Evolutionary conservation across 495 filamentous ascomycete species (phyloP).

Genomic region (Penicilliopsis zonata): DNA sequence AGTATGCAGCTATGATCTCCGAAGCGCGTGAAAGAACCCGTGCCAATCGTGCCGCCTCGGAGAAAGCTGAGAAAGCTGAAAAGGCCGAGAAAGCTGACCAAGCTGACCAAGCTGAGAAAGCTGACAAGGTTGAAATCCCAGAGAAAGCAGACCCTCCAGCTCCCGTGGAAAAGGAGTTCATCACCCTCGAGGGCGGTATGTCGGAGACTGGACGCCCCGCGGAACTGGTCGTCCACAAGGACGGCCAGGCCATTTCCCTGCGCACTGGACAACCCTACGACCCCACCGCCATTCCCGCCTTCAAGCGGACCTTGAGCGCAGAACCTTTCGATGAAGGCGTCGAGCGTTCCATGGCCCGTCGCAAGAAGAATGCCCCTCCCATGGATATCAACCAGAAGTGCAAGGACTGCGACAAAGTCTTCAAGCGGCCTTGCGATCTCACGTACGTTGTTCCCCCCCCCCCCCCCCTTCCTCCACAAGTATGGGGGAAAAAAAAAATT

Average conservation of each 20-base stretch:
- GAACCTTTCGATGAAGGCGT: constrained; percentile 56
- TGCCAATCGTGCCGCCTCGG: constrained; percentile 7
- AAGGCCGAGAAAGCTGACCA: constrained; percentile 13
- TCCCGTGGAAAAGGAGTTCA: constrained; percentile 25
- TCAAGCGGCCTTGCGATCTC: constrained; percentile 84
- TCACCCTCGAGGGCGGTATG: constrained; percentile 65
- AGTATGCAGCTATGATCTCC: constrained; percentile 53
- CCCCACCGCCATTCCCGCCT: constrained; percentile 17
- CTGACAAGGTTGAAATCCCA: too few relatives aligned
- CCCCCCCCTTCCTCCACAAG: neutral
- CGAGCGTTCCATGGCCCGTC: constrained; percentile 77
- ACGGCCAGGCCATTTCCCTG: constrained; percentile 65
- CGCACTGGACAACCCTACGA: constrained; percentile 44
- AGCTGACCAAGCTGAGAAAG: constrained; percentile 16
- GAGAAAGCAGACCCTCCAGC: too few relatives aligned
- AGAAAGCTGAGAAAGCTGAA: constrained; percentile 16
- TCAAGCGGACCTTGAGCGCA: constrained; percentile 53
- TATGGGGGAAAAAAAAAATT: neutral
- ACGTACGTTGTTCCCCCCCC: constrained; percentile 28
- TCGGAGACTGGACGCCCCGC: constrained; percentile 63
- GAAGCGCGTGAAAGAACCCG: constrained; percentile 31
- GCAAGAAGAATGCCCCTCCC: constrained; percentile 63
- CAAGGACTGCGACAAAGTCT: constrained; percentile 73
- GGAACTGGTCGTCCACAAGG: constrained; percentile 66
- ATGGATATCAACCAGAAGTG: constrained; percentile 69